Base-by-base conservation (phyloP, 805 yeast genomes). In the Spathaspora girioi region DNA sequence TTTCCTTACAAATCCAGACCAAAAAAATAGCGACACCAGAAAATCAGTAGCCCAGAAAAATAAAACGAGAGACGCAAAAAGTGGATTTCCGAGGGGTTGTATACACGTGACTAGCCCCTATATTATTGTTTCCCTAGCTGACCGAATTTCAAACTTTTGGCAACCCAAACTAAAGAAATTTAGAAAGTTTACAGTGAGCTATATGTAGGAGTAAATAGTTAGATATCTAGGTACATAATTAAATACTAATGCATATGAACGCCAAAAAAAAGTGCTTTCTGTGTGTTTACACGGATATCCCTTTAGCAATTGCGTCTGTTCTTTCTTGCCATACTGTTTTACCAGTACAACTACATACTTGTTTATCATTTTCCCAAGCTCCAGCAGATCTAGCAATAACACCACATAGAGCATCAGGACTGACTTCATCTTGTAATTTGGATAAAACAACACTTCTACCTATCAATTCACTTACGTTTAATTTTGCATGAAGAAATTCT, bases 381-480 rank as follows among this genome's bases (percentile, higher is more conserved):
- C 99, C 99, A 1, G 99, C 98, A 60, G 96, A 87, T 62, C 98
- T 80, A 0, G 98, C 98, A 63, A 94, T 82, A 20, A 93, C 96
- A 29, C 99, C 98, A 47, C 84, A 85, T 9, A 88, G 69, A 1
- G 80, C 74, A 43, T 75, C 75, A 5, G 68, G 51, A 14, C 75
- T 64, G 15, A 78, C 74, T 42, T 71, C 64, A 38, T 70, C 76
- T 27, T 68, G 59, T 23, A 67, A 57, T 9, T 59, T 60, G 5
- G 83, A 77, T 50, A 83, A 76, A 6, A 80, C 76, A 31, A 83
- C 65, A 14, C 85, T 79, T 58, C 96, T 75, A 18, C 96, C 97
- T 55, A 89, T 86, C 45, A 89, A 67, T 42, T 86, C 86, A 46
- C 70, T 62, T 15, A 88, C 76, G 18, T 73, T 68, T 49, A 87